These are phyloP conservation scores for Cercospora sp. DNA, from an alignment of 2,329 filamentous ascomycete species.

Conservation along the genomic window DNA sequence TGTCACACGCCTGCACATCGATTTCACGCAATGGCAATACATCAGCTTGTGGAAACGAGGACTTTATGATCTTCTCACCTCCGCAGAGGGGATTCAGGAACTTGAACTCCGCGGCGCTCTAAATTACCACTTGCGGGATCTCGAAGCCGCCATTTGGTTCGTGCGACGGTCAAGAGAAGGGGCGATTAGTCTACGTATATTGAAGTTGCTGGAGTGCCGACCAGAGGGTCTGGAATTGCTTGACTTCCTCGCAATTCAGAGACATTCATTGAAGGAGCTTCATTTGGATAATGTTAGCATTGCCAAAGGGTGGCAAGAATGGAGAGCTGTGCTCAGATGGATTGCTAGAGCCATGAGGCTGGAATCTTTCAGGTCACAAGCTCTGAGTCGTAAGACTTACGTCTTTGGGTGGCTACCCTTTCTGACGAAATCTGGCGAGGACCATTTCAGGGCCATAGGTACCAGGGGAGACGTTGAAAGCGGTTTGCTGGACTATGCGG, in stretches of 20 bases:
- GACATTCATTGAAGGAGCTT: not conserved
- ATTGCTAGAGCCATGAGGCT: not conserved
- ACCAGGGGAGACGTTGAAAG: not conserved
- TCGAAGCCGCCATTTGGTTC: not conserved
- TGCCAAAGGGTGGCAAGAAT: not conserved
- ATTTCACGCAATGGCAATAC: not conserved
- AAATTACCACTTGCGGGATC: not conserved
- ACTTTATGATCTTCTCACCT: not conserved
- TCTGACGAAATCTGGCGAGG: not conserved
- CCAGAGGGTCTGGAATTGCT: not conserved
- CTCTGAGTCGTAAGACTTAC: not conserved
- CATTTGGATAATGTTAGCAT: not conserved
- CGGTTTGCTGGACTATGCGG: not conserved
- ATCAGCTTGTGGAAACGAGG: not conserved
- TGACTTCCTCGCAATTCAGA: not conserved
- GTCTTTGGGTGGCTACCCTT: not conserved
- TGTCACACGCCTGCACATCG: not conserved
- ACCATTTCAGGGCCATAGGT: not conserved
- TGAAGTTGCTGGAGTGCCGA: not conserved
- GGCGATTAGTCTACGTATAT: not conserved
- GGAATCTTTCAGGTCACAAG: not conserved
- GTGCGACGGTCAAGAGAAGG: not conserved
- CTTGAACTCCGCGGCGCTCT: not conserved
- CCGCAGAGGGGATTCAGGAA: not conserved
- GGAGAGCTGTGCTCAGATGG: not conserved